Conservation (phyloP, 75 land plant species). For the Cryptomeria japonica region DNA sequence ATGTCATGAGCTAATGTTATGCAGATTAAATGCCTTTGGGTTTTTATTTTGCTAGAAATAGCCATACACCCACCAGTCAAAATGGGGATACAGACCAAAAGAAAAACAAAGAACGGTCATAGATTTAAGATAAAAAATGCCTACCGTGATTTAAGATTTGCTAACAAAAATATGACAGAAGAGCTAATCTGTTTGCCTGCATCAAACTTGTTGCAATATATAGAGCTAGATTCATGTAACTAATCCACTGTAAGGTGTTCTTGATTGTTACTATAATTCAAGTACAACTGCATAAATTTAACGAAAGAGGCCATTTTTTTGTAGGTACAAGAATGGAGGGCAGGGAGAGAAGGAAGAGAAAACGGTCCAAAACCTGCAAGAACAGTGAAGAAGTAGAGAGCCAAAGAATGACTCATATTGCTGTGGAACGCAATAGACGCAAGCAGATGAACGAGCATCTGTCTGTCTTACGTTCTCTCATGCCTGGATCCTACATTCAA, state of each 20-base stretch:
- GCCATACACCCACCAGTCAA: too few relatives aligned
- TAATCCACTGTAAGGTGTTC: background rate
- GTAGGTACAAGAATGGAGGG: constrained; percentile 27
- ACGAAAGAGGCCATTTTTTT: background rate
- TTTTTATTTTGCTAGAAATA: too few relatives aligned
- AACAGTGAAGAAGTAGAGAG: constrained; percentile 60
- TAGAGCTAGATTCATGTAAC: background rate
- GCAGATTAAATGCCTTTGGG: too few relatives aligned
- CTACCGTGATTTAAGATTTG: too few relatives aligned
- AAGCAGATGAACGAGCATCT: constrained; percentile 94
- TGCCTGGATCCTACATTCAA: constrained; percentile 83
- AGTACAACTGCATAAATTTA: background rate
- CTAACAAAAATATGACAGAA: too few relatives aligned
- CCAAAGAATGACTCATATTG: constrained; percentile 83
- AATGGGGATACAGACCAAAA: too few relatives aligned
- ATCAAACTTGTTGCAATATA: background rate
- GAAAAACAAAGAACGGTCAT: too few relatives aligned
- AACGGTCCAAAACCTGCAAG: constrained; percentile 33
- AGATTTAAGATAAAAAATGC: too few relatives aligned
- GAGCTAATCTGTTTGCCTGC: background rate
- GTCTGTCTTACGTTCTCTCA: constrained; percentile 75
- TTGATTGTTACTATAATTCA: background rate
- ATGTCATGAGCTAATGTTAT: too few relatives aligned
- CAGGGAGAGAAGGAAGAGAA: constrained; percentile 27
- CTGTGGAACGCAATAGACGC: constrained; percentile 86